Conservation (phyloP, 768 basidiomycete species). For the Postia placenta region DNA sequence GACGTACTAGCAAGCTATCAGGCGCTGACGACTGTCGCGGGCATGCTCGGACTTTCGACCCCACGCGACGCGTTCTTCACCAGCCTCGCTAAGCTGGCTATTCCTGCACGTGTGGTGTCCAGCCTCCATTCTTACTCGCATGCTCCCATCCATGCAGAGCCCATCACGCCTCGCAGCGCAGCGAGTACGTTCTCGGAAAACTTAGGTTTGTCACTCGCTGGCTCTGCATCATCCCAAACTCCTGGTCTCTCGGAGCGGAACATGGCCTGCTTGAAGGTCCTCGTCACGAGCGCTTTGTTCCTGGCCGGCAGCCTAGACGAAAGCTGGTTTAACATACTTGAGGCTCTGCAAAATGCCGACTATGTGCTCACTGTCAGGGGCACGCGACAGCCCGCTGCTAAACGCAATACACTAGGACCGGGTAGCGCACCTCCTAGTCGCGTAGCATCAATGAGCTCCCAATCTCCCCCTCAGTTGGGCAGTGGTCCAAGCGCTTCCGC, state of each 20-base stretch:
- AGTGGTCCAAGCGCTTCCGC: slow-evolving; percentile 7
- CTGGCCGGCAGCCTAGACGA: slow-evolving; percentile 82
- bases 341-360: slow-evolving; percentile 91
- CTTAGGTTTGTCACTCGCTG: slow-evolving; percentile 45
- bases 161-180: slow-evolving; percentile 55
- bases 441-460: slow-evolving; percentile 19
- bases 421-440: slow-evolving; percentile 29
- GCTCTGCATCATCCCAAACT: slow-evolving; percentile 37
- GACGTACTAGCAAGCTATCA: slow-evolving; percentile 81
- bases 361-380: slow-evolving; percentile 75
- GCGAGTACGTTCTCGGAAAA: slow-evolving; percentile 57
- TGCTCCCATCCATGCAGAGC: slow-evolving; percentile 25
- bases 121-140: slow-evolving; percentile 55
- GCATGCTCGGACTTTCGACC: slow-evolving; percentile 79
- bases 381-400: slow-evolving; percentile 11
- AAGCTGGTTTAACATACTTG: slow-evolving; percentile 89
- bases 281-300: slow-evolving; percentile 71
- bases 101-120: slow-evolving; percentile 86
- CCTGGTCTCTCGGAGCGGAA: slow-evolving; percentile 87
- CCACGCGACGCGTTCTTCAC: slow-evolving; percentile 93
- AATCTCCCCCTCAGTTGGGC: not conserved
- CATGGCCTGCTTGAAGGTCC: slow-evolving; percentile 81
- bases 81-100: slow-evolving; percentile 83
- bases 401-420: slow-evolving; percentile 23
- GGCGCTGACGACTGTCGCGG: slow-evolving; percentile 80